Evolutionary conservation across 495 filamentous ascomycete species (phyloP).

Genomic region (Aspergillus coremiiformis): DNA sequence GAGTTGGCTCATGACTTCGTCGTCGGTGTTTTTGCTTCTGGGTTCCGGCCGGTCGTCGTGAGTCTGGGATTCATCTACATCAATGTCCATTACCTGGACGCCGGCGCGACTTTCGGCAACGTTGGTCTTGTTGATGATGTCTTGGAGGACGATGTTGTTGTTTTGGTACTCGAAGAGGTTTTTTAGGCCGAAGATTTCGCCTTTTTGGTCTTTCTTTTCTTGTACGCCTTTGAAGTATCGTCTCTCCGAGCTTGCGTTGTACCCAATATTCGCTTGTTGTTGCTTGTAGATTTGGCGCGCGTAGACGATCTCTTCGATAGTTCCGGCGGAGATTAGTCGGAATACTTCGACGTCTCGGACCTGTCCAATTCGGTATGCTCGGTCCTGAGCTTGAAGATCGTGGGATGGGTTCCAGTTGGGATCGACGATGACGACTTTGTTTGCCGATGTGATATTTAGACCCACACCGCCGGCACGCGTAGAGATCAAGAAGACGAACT

Average conservation of each 20-base stretch:
- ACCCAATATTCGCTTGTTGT: conserved; percentile 96
- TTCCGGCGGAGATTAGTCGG: conserved; percentile 84
- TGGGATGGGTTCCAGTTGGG: conserved; percentile 96
- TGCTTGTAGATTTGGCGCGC: conserved; percentile 98
- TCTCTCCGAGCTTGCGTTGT: conserved; percentile 84
- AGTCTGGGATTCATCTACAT: conserved; percentile 46
- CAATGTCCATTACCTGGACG: conserved; percentile 67
- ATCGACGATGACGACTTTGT: conserved; percentile 96
- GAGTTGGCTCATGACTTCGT: conserved; percentile 69
- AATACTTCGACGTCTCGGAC: conserved; percentile 92
- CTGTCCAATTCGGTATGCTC: conserved; percentile 94
- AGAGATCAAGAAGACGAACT: conserved; percentile 94
- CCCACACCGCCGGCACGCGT: conserved; percentile 87
- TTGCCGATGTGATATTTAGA: conserved; percentile 93
- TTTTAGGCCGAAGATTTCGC: conserved; percentile 85
- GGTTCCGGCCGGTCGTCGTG: conserved; percentile 2
- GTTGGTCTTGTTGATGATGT: conserved; percentile 97
- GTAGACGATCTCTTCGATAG: conserved; percentile 96
- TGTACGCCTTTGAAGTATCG: conserved; percentile 95
- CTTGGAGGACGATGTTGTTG: conserved; percentile 71
- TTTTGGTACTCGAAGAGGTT: conserved; percentile 84
- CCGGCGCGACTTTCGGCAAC: conserved; percentile 87
- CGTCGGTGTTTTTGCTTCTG: conserved; percentile 37
- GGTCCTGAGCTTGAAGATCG: conserved; percentile 93
- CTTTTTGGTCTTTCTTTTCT: conserved; percentile 70